Conservation (phyloP, 192 early-diverging fungal species). For the Podila minutissima region DNA sequence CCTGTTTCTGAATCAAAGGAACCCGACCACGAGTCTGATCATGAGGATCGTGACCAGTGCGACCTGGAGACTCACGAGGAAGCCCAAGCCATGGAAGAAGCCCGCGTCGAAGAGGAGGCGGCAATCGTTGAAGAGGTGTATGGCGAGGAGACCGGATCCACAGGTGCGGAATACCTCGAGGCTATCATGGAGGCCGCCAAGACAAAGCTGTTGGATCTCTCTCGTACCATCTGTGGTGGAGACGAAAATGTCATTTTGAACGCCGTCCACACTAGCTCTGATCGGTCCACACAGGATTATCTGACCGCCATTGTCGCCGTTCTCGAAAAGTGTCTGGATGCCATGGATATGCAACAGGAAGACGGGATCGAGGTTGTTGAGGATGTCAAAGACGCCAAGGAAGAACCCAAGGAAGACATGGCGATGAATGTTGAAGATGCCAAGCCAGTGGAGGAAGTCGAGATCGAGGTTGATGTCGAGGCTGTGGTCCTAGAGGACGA, state of each 20-base stretch:
- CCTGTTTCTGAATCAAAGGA: background rate
- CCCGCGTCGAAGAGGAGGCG: background rate
- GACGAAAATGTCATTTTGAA: constrained; percentile 10
- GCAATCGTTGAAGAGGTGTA: constrained; percentile 5
- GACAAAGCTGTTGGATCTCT: constrained; percentile 21
- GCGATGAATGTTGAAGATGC: constrained; percentile 17
- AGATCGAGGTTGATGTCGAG: background rate
- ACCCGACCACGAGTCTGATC: background rate
- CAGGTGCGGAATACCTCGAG: constrained; percentile 18
- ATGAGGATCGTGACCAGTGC: background rate
- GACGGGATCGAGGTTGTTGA: background rate
- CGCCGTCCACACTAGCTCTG: constrained; percentile 5
- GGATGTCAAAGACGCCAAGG: background rate
- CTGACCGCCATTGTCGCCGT: constrained; percentile 8
- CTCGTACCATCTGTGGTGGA: constrained; percentile 14
- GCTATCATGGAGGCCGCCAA: constrained; percentile 11
- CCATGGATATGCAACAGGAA: constrained; percentile 20
- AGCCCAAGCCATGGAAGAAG: background rate
- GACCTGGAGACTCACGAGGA: too few species aligned
- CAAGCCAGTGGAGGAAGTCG: background rate
- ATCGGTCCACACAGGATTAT: background rate
- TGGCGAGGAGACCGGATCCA: constrained; percentile 3
- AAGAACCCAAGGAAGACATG: background rate
- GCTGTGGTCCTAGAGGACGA: background rate
- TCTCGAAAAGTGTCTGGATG: constrained; percentile 14